A percentile compares a stretch with the other conserved stretches of the same genome.
These are phyloP conservation scores for Fusarium denticulatum DNA, from an alignment of 2,329 filamentous ascomycete genomes.

Conservation along the genomic window DNA sequence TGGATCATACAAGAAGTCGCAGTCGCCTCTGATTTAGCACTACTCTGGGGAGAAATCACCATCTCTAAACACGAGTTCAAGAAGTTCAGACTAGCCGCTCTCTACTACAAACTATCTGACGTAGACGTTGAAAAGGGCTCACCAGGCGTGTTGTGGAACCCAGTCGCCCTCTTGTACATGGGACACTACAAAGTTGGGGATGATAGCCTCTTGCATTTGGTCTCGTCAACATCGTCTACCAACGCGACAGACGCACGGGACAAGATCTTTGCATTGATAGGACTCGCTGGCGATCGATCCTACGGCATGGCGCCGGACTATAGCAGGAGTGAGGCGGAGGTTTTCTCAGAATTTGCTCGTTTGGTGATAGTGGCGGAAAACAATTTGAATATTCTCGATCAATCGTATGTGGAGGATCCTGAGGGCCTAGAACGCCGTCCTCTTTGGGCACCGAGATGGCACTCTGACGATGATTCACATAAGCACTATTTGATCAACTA, in stretches of 20 bases:
- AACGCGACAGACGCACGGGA: not conserved
- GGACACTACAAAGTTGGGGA: fast-evolving
- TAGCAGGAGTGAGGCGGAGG: not conserved
- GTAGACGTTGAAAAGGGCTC: not conserved
- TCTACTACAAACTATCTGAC: not conserved
- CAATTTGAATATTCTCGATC: not conserved
- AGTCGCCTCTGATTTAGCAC: not conserved
- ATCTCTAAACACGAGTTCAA: not conserved
- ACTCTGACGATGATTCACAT: fast-evolving
- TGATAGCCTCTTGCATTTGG: fast-evolving
- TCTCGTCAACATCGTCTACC: fast-evolving
- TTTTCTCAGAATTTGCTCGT: not conserved
- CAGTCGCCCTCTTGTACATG: not conserved
- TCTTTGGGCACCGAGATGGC: not conserved
- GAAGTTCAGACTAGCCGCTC: not conserved
- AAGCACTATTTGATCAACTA: fast-evolving
- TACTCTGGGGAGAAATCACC: not conserved
- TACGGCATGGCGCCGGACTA: not conserved
- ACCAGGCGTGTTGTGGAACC: not conserved
- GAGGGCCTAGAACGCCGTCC: not conserved
- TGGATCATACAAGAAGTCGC: not conserved
- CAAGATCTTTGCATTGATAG: not conserved
- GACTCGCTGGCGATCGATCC: fast-evolving
- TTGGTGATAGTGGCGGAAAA: fast-evolving
- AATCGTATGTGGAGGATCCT: not conserved